Base-by-base conservation (phyloP, 768 basidiomycete genomes). In the Punctularia strigosozonata region DNA sequence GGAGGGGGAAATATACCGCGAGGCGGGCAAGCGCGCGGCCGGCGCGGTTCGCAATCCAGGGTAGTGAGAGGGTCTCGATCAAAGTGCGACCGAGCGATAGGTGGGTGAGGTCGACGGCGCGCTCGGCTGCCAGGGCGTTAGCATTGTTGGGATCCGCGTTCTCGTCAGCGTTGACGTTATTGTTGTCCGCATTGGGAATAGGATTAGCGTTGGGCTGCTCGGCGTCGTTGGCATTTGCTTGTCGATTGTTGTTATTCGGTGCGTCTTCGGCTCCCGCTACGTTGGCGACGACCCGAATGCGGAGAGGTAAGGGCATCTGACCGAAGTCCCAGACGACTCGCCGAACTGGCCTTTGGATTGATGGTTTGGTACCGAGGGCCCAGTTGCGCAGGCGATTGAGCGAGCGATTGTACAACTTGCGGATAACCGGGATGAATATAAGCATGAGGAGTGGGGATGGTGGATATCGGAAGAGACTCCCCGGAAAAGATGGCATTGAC, bases 31-130 rank as follows among this genome's bases (percentile, higher is more conserved):
- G 64, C 12, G 81, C 45, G 7, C 59, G 50, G 1, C 84, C 84
- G 80, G 83, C 81, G 33, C 63, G 47, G 34, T 61, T 73, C 17
- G 84, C 69, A 46, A 87, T 73, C 6, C 68, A 67, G 0, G 84
- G 84, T 37, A 81, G 64, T 42, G 79, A 58, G 14, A 87, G 58
- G 1, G 83, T 80, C 3, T 83, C 81, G 17, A 77, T 79, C 34
- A 87, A 56, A 48, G 73, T 60, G 10, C 81, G 71, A 1, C 82
- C 83, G 3, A 84, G 50, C 0, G 78, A 75, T 14, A 71, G 62
- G 14, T 71, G 66, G 15, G 73, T 71, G 46, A 76, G 59, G 30
- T 69, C 66, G 38, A 81, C 69, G 30, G 73, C 68, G 44, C 72
- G 69, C 46, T 76, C 71, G 1, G 77, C 76, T 2, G 68, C 77